Evolutionary conservation across 2,329 filamentous ascomycete genomes (phyloP).

Genomic region (Cytospora chrysosperma): DNA sequence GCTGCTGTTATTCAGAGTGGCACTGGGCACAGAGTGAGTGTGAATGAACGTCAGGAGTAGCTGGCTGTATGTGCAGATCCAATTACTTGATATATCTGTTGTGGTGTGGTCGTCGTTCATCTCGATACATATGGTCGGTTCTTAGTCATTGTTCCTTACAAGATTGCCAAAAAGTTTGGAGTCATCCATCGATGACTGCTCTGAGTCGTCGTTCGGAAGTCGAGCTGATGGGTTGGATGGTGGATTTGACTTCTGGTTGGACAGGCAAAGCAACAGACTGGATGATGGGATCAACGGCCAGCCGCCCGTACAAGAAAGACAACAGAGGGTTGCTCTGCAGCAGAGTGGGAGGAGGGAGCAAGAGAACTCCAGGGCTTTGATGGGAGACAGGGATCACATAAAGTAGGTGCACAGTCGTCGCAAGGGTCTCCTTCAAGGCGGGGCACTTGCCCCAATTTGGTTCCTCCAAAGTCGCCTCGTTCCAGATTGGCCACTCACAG

Average conservation of each 20-base stretch:
- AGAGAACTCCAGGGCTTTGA: too few relatives aligned
- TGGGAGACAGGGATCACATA: neutral
- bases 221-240: conserved; percentile 11
- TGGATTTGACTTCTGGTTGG: conserved; percentile 12
- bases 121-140: neutral
- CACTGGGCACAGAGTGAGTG: neutral
- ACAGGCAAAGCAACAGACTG: too few relatives aligned
- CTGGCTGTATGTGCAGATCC: neutral
- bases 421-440: neutral
- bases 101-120: neutral
- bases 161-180: neutral
- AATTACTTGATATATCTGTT: neutral
- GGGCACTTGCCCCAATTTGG: neutral
- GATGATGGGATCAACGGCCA: neutral
- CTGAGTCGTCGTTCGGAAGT: conserved; percentile 15
- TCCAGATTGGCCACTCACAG: conserved; percentile 17
- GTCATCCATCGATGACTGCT: conserved; percentile 18
- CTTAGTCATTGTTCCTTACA: conserved; percentile 3
- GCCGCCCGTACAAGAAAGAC: neutral
- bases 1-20: neutral
- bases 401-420: too few relatives aligned
- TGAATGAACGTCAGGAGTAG: neutral
- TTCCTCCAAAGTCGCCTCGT: neutral
- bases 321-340: neutral
- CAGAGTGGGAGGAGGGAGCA: too few relatives aligned